Conservation (phyloP, 2,329 filamentous ascomycete genomes). For the Metarhizium album region DNA sequence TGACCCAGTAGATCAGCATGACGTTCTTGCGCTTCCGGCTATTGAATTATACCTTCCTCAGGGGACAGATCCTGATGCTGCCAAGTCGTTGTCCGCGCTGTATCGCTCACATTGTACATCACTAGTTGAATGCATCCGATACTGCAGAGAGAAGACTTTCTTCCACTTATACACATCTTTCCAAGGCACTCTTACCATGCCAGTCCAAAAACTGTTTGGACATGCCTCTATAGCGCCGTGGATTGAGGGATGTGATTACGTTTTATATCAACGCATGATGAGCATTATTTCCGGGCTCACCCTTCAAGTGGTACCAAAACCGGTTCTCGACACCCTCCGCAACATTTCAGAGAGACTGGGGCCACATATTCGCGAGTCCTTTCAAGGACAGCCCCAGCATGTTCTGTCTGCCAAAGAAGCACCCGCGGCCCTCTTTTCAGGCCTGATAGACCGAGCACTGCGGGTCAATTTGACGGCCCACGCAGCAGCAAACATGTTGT, state of each 20-base stretch:
- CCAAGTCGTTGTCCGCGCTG: conserved; percentile 72
- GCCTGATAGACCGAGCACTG: conserved; percentile 74
- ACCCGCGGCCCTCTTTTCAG: conserved; percentile 80
- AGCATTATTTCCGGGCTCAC: conserved; percentile 81
- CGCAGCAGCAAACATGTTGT: conserved; percentile 85
- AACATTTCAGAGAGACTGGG: conserved; percentile 78
- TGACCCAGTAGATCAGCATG: conserved; percentile 44
- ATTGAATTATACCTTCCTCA: conserved; percentile 72
- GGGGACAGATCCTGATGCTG: conserved; percentile 78
- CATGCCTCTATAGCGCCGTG: conserved; percentile 74
- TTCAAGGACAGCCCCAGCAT: conserved; percentile 74
- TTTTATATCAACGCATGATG: conserved; percentile 96
- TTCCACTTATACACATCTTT: conserved; percentile 93
- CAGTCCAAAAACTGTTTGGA: conserved; percentile 84
- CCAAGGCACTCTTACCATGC: conserved; percentile 90
- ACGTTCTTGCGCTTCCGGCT: conserved; percentile 69
- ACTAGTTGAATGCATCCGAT: conserved; percentile 87
- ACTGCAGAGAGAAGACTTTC: conserved; percentile 93
- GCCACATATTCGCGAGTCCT: conserved; percentile 71
- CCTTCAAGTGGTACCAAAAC: conserved; percentile 80
- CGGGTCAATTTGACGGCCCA: conserved; percentile 90
- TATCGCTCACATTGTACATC: conserved; percentile 95
- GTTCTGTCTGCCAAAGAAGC: conserved; percentile 79
- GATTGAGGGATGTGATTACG: conserved; percentile 92
- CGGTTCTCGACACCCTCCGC: conserved; percentile 75